These are phyloP conservation scores for Flaveria ramosissima DNA, from an alignment of 129 eudicot species.

Conservation along the genomic window DNA sequence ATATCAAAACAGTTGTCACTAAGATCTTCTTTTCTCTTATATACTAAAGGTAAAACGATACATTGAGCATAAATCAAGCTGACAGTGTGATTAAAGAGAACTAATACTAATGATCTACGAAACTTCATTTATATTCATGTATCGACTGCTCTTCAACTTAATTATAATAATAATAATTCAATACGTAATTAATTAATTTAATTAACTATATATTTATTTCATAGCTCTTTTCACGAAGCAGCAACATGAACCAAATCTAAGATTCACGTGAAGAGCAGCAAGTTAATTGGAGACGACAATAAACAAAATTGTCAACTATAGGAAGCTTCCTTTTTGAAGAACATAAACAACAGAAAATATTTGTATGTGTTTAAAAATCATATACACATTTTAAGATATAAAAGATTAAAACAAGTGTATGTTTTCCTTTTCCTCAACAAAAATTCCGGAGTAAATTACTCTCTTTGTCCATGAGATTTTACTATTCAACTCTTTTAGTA, in stretches of 20 bases:
- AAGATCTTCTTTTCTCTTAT: slow-evolving; percentile 1
- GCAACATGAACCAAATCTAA: slow-evolving; percentile 27
- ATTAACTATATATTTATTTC: neutral
- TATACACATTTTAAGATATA: neutral
- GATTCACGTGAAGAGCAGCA: slow-evolving; percentile 28
- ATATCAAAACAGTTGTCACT: slow-evolving; percentile 19
- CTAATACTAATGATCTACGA: slow-evolving; percentile 5
- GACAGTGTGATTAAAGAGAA: slow-evolving; percentile 17
- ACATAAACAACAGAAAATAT: neutral
- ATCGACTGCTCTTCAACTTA: slow-evolving; percentile 4
- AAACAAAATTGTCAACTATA: neutral
- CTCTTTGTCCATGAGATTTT: too few relatives aligned
- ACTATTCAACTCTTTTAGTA: too few relatives aligned
- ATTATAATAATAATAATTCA: too few relatives aligned
- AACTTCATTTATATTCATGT: slow-evolving; percentile 3
- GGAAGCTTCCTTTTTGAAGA: slow-evolving; percentile 21
- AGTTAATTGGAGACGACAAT: slow-evolving; percentile 1
- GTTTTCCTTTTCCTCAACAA: neutral
- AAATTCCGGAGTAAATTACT: too few relatives aligned
- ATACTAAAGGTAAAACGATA: neutral
- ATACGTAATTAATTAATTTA: neutral
- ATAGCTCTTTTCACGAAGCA: slow-evolving; percentile 13
- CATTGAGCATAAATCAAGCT: slow-evolving; percentile 34
- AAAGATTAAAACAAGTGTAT: neutral
- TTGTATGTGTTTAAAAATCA: neutral